These are phyloP conservation scores for Austroboletus festivus DNA, from an alignment of 768 basidiomycete species.

Conservation along the genomic window DNA sequence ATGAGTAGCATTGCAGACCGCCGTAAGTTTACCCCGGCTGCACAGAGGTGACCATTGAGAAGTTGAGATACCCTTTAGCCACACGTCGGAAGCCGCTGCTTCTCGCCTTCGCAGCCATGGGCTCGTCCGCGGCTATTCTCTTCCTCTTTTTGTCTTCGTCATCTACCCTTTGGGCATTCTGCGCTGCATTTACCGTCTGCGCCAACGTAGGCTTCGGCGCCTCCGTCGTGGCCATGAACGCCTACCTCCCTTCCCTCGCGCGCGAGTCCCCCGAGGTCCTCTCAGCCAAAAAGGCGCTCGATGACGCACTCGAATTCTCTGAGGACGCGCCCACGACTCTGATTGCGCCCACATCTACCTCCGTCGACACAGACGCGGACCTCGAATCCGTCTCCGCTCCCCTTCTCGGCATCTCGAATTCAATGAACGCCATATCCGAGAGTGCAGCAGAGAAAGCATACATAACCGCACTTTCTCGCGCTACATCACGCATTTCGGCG, in stretches of 20 bases:
- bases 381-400: constrained; percentile 37
- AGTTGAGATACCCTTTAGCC: constrained; percentile 37
- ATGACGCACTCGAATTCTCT: constrained; percentile 4
- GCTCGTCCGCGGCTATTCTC: constrained; percentile 61
- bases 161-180: constrained; percentile 65
- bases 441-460: constrained; percentile 39
- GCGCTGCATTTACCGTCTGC: constrained; percentile 64
- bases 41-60: no score
- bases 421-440: constrained; percentile 9
- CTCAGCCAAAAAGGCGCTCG: constrained; percentile 33
- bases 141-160: constrained; percentile 75
- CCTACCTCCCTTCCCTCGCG: constrained; percentile 78
- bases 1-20: constrained; percentile 91
- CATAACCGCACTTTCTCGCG: constrained; percentile 57
- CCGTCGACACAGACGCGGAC: constrained; percentile 17
- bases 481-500: constrained; percentile 81
- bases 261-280: constrained; percentile 60
- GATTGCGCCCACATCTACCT: constrained; percentile 13
- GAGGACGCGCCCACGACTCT: no score
- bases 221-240: constrained; percentile 85
- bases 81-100: constrained; percentile 76
- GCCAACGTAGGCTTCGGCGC: constrained; percentile 89
- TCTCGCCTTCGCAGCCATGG: constrained; percentile 67
- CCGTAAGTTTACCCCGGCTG: constrained; percentile 46
- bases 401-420: constrained; percentile 23